Conservation (phyloP, 169 alveolate species). For the Plasmodium adleri region DNA sequence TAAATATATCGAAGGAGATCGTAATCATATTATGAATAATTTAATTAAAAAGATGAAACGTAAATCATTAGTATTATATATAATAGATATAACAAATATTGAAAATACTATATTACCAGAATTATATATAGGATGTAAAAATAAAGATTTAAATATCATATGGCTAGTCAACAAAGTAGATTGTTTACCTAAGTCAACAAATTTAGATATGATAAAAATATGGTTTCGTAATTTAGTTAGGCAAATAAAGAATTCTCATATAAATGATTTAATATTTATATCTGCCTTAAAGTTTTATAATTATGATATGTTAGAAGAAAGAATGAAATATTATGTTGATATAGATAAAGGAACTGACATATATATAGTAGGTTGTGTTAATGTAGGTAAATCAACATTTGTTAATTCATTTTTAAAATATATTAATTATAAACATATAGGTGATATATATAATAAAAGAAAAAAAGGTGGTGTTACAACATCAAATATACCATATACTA, state of each 20-base stretch:
- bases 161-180: slow-evolving; percentile 90
- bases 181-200: slow-evolving; percentile 84
- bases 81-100: slow-evolving; percentile 88
- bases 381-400: slow-evolving; percentile 91
- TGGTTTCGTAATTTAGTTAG: slow-evolving; percentile 90
- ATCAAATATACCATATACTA: slow-evolving; percentile 91
- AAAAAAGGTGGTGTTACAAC: slow-evolving; percentile 91
- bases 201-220: slow-evolving; percentile 78
- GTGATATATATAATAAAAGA: slow-evolving; percentile 80
- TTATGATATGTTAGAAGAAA: slow-evolving; percentile 80
- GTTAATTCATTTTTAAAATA: slow-evolving; percentile 87
- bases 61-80: slow-evolving; percentile 85
- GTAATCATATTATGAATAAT: slow-evolving; percentile 70
- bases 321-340: slow-evolving; percentile 81
- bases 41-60: slow-evolving; percentile 79
- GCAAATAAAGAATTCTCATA: slow-evolving; percentile 88
- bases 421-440: slow-evolving; percentile 85
- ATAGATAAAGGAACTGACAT: slow-evolving; percentile 80
- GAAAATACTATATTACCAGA: slow-evolving; percentile 90
- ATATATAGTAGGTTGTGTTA: slow-evolving; percentile 89
- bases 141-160: slow-evolving; percentile 86
- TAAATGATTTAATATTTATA: slow-evolving; percentile 84
- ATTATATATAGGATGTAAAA: slow-evolving; percentile 87
- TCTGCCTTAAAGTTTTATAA: slow-evolving; percentile 82
- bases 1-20: slow-evolving; percentile 57